These are phyloP conservation scores for Paramarasmius palmivorus DNA, from an alignment of 1,284 basidiomycete genomes.

Conservation along the genomic window DNA sequence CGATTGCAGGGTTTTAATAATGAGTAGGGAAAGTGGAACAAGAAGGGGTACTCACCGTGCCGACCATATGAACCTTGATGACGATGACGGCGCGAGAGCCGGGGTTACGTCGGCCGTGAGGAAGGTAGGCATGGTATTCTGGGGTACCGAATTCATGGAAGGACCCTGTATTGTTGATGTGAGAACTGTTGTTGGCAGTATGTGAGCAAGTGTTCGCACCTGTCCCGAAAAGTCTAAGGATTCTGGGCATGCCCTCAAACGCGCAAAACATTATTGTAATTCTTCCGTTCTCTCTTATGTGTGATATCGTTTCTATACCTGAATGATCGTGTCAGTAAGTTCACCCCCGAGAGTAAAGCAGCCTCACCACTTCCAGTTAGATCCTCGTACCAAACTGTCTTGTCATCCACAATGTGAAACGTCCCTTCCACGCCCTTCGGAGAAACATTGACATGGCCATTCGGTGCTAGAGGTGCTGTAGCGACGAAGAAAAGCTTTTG, in stretches of 20 bases:
- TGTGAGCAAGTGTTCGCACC: constrained; percentile 33
- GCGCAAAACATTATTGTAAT: constrained; percentile 59
- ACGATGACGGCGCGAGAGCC: constrained; percentile 55
- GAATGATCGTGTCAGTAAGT: no score
- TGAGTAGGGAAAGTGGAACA: no score
- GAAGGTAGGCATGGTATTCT: constrained; percentile 46
- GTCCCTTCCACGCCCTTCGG: constrained; percentile 51
- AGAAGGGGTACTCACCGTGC: constrained; percentile 38
- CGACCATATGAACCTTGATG: constrained; percentile 51
- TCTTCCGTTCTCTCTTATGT: constrained; percentile 56
- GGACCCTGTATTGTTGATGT: constrained; percentile 12
- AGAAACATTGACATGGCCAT: constrained; percentile 57
- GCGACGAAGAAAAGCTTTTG: constrained; percentile 61
- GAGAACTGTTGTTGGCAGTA: neutral
- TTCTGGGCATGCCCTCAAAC: constrained; percentile 51
- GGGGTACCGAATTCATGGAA: constrained; percentile 55
- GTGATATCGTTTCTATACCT: constrained; percentile 62
- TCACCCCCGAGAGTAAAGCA: neutral
- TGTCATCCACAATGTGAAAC: constrained; percentile 47
- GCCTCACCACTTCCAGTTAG: constrained; percentile 52
- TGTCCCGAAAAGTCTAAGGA: constrained; percentile 53
- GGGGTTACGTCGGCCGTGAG: constrained; percentile 41
- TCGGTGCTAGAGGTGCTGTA: constrained; percentile 47
- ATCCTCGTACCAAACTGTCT: constrained; percentile 58
- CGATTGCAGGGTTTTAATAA: no score